Evolutionary conservation across 768 basidiomycete genomes (phyloP), one percentile per base, ranked within the genome.

Genomic region (Xerocomus spinulosus): DNA sequence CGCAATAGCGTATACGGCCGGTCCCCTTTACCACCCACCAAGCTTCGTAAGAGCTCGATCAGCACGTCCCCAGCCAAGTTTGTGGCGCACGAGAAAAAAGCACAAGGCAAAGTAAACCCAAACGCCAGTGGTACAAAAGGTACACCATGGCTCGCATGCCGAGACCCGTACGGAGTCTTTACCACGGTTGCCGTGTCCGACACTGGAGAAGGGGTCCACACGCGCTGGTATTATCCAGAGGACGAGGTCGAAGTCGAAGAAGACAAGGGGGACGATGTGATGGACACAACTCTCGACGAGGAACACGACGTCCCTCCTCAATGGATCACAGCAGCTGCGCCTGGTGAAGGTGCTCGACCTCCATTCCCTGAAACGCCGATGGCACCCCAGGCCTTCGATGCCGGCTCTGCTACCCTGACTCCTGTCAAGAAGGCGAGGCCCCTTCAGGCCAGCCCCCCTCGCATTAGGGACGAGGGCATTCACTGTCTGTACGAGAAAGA

Each of bases 341-440:
- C 44, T 1, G 34, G 30, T 13, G 18, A 44, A 23, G 20, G 10
- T 2, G 39, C 7, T 12, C 48, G 49, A 12, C 37, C 10, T 12
- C 42, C 20, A 9, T 53, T 57, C 18, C 58, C 51, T 2, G 48
- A 57, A 18, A 63, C 64, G 0, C 66, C 64, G 1, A 37, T 59
- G 37, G 32, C 46, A 2, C 46, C 40, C 12, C 48, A 54, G 12
- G n/a, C 60, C 5, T 67, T 56, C 25, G 49, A 68, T 12, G 59
- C 66, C 1, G 66, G 66, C 6, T 67, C 66, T 15, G 67, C 69
- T 2, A 37, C 63, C 43, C 46, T 2, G 12, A 69, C 67, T 0
- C 67, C 67, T 1, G 35, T 61, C 15, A 68, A 68, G 54, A 63
- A 48, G 26, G 41, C 46, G 13, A 57, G 20, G 33, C 64, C 62